These are phyloP conservation scores for Adansonia gregorii DNA, from an alignment of 441 rosid genomes.

Conservation along the genomic window DNA sequence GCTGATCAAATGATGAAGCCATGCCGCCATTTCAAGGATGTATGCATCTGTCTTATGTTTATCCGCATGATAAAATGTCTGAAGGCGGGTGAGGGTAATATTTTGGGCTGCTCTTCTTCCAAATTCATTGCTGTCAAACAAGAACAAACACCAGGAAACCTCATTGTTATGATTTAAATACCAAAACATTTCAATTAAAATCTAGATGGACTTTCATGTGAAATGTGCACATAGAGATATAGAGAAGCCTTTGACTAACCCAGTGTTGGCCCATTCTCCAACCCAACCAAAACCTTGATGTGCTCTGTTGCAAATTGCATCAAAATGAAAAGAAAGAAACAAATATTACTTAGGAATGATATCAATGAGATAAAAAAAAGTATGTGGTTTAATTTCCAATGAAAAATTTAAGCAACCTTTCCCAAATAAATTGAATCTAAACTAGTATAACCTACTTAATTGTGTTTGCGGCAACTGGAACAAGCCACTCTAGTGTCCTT, in stretches of 20 bases:
- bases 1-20: constrained; percentile 74
- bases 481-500: constrained; percentile 84
- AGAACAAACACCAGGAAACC: constrained; percentile 20
- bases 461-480: constrained; percentile 76
- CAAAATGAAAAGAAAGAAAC: constrained; percentile 17
- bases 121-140: constrained; percentile 58
- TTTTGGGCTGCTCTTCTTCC: constrained; percentile 48
- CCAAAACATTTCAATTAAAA: not conserved
- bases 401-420: constrained; percentile 7
- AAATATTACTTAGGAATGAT: not conserved
- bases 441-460: constrained; percentile 53
- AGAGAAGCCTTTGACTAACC: constrained; percentile 47
- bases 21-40: constrained; percentile 66
- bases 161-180: constrained; percentile 2
- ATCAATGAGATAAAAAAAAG: not conserved
- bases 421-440: not conserved
- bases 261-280: constrained; percentile 98
- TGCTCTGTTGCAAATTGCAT: constrained; percentile 53
- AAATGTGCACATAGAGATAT: not conserved
- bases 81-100: constrained; percentile 58
- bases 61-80: constrained; percentile 83
- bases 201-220: not conserved
- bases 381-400: not conserved
- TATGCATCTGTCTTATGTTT: constrained; percentile 59
- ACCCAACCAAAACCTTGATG: constrained; percentile 99